Evolutionary conservation across 2,329 filamentous ascomycete genomes (phyloP), one percentile per base, ranked within the genome.

Genomic region (Fusarium proliferatum): DNA sequence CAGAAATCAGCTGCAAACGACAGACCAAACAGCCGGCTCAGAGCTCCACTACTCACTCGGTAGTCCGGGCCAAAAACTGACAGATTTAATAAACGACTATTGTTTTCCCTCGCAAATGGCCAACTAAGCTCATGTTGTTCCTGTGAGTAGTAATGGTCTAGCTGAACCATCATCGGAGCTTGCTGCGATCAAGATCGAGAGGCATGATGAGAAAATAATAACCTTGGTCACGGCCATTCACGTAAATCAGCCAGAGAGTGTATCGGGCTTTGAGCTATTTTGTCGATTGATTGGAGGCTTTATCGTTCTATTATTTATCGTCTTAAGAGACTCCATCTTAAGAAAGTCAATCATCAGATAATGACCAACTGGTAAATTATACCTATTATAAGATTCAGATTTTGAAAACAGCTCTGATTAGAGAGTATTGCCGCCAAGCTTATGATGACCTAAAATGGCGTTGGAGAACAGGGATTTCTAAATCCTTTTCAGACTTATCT

Each of bases 401-500:
- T 6, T 30, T 4, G 0, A 21, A 28, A 10, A 12, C 5, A 46
- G 5, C 23, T 19, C 6, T 28, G 1, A 8, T 19, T 21, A 19
- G 3, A 21, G 23, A 21, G 43, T 10, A 46, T 15, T 15, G 17
- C 5, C 2, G 4, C 13, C 11, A 19, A 21, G 23, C 2, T 9
- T 46, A 19, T 28, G 0, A 26, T 12, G 16, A 9, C 23, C 8
- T 2, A 5, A 4, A 11, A 30, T 30, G 30, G 30, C 10, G 0
- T 30, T 30, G 19, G 5, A 0, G 17, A 46, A 9, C 0, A 21
- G 5, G 9, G 26, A 15, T 10, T 28, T 12, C 23, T 16, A 7
- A 43, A 6, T 11, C 16, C 15, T 23, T 16, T 43, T 17, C 10
- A 15, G 15, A 6, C 41, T 43, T 16, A 17, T 7, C 1, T 23